Conservation (phyloP, 768 basidiomycete species). For the Lactarius sp. region DNA sequence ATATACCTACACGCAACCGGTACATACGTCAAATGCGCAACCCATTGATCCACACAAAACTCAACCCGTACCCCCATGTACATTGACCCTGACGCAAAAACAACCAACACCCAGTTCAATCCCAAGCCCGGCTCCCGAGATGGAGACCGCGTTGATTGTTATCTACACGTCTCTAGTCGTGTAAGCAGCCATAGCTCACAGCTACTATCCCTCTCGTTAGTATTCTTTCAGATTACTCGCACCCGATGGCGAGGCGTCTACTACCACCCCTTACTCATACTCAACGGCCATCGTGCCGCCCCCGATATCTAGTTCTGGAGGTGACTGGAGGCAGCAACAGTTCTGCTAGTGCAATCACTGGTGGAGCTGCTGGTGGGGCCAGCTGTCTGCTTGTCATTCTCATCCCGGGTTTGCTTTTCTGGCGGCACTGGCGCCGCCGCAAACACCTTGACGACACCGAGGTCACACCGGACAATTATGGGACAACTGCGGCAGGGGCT, state of each 20-base stretch:
- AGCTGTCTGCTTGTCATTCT: constrained; percentile 26
- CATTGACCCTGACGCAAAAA: too few relatives aligned
- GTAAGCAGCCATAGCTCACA: too few relatives aligned
- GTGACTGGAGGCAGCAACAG: constrained; percentile 11
- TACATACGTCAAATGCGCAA: too few relatives aligned
- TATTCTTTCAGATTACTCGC: constrained; percentile 6
- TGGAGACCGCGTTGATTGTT: not conserved
- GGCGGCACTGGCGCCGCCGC: too few relatives aligned
- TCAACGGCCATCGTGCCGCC: constrained; percentile 26
- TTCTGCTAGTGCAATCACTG: constrained; percentile 30
- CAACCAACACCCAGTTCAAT: not conserved
- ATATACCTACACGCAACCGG: too few relatives aligned
- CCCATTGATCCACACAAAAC: too few relatives aligned
- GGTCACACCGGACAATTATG: constrained; percentile 23
- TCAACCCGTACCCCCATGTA: too few relatives aligned
- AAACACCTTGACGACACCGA: constrained; percentile 2
- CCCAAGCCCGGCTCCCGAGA: not conserved
- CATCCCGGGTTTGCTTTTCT: constrained; percentile 8
- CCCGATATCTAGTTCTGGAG: constrained; percentile 13
- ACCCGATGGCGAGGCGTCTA: constrained; percentile 12
- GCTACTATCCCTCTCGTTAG: not conserved
- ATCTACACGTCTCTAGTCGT: not conserved
- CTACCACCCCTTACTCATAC: constrained; percentile 12
- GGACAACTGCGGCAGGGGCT: constrained; percentile 26
- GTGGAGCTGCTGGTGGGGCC: constrained; percentile 31